Base-by-base conservation (phyloP, 2,329 filamentous ascomycete species). In the Ceratocystis smalleyi region DNA sequence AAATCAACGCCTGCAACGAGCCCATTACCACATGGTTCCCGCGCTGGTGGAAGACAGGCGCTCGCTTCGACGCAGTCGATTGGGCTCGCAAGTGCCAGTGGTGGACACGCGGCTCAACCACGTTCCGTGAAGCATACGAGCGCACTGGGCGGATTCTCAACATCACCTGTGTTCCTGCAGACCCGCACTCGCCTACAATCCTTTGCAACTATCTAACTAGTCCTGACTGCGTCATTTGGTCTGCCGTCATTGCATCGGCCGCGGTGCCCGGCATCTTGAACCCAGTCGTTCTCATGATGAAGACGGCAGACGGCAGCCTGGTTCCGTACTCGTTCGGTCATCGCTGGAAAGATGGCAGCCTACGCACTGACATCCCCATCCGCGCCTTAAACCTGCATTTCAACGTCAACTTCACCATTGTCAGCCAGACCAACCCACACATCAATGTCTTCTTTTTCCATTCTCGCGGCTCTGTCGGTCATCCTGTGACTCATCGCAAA, bases 361-460 rank as follows among this genome's bases (percentile, higher is more conserved):
- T 99, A 64, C 83, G 94, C 45, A 99, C 94, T 0, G 94, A 99
- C 71, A 96, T 99, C 32, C 94, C 94, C 0, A 83, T 99, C 71
- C 94, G 92, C 74, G 88, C 91, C 1, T 80, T 99, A 62, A 97
- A 99, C 73, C 80, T 96, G 0, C 90, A 97, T 72, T 99, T 99
- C 78, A 97, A 97, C 73, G 94, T 97, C 73, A 96, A 95, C 73
- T 99, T 97, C 74, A 92, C 89, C 68, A 91, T 99, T 68, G 94
- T 86, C 69, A 81, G 79, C 69, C 83, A 91, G 76, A 92, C 96
- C 60, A 99, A 99, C 73, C 94, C 94, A 1, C 94, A 99, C 73
- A 92, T 99, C 74, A 97, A 96, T 71, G 84, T 97, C 32, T 99
- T 99, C 80, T 97, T 99, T 81, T 99, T 97, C 78, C 94, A 88